These are phyloP conservation scores for Echinosophora koreensis DNA, from an alignment of 306 rosid species.

Conservation along the genomic window DNA sequence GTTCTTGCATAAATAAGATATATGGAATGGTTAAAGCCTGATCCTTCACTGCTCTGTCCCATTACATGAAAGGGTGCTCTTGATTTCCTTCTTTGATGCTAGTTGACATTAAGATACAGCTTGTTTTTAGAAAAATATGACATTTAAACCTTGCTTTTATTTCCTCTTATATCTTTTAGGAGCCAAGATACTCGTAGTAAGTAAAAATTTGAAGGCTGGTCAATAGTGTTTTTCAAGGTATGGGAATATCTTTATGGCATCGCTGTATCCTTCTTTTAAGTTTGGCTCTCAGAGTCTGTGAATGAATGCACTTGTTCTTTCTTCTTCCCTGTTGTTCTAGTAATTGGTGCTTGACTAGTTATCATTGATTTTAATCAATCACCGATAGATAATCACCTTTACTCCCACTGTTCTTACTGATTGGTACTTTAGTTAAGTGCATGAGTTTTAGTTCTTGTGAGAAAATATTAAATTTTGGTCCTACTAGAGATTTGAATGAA, in stretches of 20 bases:
- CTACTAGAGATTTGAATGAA: not conserved
- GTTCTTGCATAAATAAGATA: constrained; percentile 10
- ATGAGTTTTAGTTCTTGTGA: constrained; percentile 15
- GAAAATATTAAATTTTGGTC: not conserved
- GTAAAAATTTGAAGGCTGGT: constrained; percentile 43
- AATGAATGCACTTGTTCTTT: constrained; percentile 24
- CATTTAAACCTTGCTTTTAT: constrained; percentile 39
- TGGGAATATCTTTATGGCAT: constrained; percentile 39
- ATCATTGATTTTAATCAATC: constrained; percentile 32
- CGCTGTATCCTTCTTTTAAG: constrained; percentile 31
- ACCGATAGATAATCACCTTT: not conserved
- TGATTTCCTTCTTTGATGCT: not conserved
- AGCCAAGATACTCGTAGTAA: constrained; percentile 40
- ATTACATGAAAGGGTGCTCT: not conserved
- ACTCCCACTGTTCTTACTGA: not conserved
- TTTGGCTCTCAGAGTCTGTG: not conserved
- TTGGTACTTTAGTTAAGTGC: not conserved
- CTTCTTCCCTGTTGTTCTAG: constrained; percentile 17
- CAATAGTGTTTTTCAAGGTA: constrained; percentile 47
- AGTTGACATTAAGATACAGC: too few species aligned
- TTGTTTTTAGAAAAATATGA: not conserved
- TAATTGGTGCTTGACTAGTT: constrained; percentile 30
- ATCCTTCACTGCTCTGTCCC: not conserved
- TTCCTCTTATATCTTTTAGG: constrained; percentile 44
- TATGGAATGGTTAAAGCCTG: constrained; percentile 13